Conservation (phyloP, 2,329 filamentous ascomycete genomes). For the Arachnopeziza araneosa region DNA sequence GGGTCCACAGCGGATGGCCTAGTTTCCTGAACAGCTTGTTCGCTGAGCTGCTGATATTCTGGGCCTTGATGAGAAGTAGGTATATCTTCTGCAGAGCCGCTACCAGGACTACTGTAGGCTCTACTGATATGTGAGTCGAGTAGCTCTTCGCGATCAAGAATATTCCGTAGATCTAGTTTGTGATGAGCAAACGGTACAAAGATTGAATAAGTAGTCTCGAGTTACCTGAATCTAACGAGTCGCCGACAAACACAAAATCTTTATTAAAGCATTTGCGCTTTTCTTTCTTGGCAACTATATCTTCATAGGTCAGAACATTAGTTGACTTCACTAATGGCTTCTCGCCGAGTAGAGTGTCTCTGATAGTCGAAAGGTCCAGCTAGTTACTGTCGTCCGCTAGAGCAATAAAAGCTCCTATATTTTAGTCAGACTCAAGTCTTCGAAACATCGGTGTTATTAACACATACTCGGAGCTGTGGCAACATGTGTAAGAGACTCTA, state of each 20-base stretch:
- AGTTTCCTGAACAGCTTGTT: conserved; percentile 7
- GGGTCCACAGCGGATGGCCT: conserved; percentile 7
- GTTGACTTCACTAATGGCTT: conserved; percentile 3
- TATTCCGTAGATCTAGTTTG: conserved; percentile 13
- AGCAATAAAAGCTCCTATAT: conserved; percentile 5
- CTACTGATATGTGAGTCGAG: conserved; percentile 3
- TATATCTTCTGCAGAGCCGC: conserved; percentile 7
- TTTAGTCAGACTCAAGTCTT: conserved; percentile 5
- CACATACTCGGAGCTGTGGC: conserved; percentile 8
- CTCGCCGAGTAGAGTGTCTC: conserved; percentile 1
- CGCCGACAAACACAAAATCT: conserved; percentile 11
- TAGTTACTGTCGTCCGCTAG: conserved; percentile 1
- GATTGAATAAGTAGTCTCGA: conserved; percentile 11
- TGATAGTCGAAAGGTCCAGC: conserved; percentile 4
- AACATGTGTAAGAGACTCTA: conserved; percentile 11
- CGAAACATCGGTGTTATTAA: conserved; percentile 12
- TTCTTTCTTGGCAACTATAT: conserved; percentile 5
- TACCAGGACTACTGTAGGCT: conserved; percentile 9
- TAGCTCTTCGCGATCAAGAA: conserved; percentile 7
- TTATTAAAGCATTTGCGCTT: conserved; percentile 9
- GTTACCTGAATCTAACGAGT: conserved; percentile 11
- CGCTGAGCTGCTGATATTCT: conserved; percentile 4
- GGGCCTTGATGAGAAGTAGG: conserved; percentile 9
- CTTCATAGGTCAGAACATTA: conserved; percentile 3
- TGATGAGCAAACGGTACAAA: conserved; percentile 13